phyloP scores from a whole-genome alignment of 257 asterid genomes.

The Gentiana straminea region DNA sequence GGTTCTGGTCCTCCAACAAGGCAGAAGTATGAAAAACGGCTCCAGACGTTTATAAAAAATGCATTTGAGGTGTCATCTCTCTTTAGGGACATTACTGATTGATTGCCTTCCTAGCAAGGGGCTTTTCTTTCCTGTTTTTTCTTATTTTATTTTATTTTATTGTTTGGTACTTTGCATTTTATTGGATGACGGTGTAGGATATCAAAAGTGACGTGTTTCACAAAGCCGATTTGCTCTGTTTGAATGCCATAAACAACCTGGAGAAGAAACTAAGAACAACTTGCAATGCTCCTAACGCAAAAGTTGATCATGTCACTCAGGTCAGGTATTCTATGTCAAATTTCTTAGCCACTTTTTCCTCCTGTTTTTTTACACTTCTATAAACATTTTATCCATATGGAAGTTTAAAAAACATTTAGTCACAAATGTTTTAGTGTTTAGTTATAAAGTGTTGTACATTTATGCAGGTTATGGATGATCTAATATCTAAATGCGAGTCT shows the following conservation, averaged over 20 bases:
- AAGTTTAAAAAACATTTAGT: no score
- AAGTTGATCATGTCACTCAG: slow-evolving; percentile 67
- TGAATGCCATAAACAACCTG: slow-evolving; percentile 72
- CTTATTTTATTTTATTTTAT: slow-evolving; percentile 13
- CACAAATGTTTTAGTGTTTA: no score
- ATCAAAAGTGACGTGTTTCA: slow-evolving; percentile 78
- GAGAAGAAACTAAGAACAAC: slow-evolving; percentile 77
- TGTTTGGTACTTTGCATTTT: background rate
- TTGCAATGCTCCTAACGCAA: slow-evolving; percentile 74
- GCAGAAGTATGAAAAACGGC: slow-evolving; percentile 80
- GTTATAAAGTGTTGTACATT: background rate
- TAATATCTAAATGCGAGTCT: slow-evolving; percentile 63
- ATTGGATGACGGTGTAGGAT: slow-evolving; percentile 46
- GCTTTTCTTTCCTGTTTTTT: background rate
- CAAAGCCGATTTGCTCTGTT: slow-evolving; percentile 74
- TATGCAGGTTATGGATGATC: slow-evolving; percentile 71
- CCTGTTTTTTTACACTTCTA: no score
- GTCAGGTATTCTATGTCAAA: slow-evolving; percentile 24
- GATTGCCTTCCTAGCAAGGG: no score
- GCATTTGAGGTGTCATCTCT: slow-evolving; percentile 73
- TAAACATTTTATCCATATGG: no score
- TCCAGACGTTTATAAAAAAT: slow-evolving; percentile 61
- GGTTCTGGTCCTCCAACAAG: slow-evolving; percentile 67
- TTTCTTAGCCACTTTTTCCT: background rate
- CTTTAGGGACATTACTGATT: background rate